Conservation (phyloP, 1,139 yeast species). For the Insectozyma bohioensis region DNA sequence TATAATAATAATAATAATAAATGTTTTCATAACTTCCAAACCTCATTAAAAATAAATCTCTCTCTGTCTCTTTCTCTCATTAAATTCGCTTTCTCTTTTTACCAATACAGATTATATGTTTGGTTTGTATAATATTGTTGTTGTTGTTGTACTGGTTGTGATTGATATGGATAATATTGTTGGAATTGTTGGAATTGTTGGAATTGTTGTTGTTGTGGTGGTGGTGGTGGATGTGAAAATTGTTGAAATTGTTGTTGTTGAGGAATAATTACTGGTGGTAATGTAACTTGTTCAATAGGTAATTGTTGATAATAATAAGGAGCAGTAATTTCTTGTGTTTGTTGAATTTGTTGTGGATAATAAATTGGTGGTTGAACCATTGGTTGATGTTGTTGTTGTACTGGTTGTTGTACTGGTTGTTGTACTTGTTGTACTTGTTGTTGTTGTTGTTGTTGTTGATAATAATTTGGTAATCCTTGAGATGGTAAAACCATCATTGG, state of each 20-base stretch:
- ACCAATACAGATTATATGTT: no score
- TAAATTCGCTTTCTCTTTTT: no score
- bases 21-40: no score
- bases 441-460: neutral
- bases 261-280: no score
- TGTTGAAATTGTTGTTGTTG: neutral
- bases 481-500: slow-evolving; percentile 2
- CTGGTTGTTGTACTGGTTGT: no score
- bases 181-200: neutral
- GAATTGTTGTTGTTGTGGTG: neutral
- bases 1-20: no score
- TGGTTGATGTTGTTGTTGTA: no score
- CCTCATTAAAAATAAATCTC: no score
- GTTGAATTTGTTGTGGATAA: neutral
- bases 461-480: slow-evolving; percentile 1
- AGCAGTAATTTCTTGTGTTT: neutral
- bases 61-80: no score
- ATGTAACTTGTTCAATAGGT: neutral
- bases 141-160: neutral
- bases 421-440: neutral
- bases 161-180: neutral
- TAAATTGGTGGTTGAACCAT: neutral
- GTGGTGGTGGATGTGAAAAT: neutral
- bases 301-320: neutral
- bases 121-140: neutral